These are phyloP conservation scores for Cylindrodendrum hubeiense DNA, from an alignment of 2,329 filamentous ascomycete species.

Conservation along the genomic window DNA sequence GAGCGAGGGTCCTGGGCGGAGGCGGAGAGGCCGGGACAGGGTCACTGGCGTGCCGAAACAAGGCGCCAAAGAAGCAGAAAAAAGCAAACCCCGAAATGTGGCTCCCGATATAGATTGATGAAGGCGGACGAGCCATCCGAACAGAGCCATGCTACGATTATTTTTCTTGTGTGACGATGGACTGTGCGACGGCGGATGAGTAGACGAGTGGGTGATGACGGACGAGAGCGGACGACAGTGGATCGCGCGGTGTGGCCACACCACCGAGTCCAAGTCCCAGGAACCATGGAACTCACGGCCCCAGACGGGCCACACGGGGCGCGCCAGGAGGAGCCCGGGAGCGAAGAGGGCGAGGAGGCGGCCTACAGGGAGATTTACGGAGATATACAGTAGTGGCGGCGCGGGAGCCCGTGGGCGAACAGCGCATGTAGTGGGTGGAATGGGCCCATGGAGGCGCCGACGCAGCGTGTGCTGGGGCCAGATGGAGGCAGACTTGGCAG, in stretches of 20 bases:
- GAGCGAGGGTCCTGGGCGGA: neutral
- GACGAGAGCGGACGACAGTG: constrained; percentile 1
- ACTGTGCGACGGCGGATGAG: constrained; percentile 14
- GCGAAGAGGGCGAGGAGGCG: neutral
- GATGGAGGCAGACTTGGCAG: constrained; percentile 20
- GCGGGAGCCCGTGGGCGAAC: constrained; percentile 37
- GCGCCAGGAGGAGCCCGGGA: neutral
- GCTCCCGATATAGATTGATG: constrained; percentile 25
- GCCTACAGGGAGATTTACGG: constrained; percentile 24
- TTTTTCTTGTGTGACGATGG: constrained; percentile 14
- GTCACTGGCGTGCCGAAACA: constrained; percentile 13
- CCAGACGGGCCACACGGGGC: neutral
- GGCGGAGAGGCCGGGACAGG: neutral
- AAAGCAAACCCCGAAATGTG: constrained; percentile 29
- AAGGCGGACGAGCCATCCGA: constrained; percentile 23
- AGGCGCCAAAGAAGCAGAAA: neutral
- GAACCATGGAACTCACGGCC: neutral
- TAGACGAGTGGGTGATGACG: constrained; percentile 2
- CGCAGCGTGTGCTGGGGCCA: constrained; percentile 13
- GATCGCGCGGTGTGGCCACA: constrained; percentile 11
- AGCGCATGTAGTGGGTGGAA: constrained; percentile 38
- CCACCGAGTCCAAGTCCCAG: neutral
- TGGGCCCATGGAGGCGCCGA: constrained; percentile 44
- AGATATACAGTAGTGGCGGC: constrained; percentile 27
- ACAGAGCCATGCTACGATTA: constrained; percentile 24